Base-by-base conservation (phyloP, 2,329 filamentous ascomycete genomes). In the Xylaria hypoxylon region DNA sequence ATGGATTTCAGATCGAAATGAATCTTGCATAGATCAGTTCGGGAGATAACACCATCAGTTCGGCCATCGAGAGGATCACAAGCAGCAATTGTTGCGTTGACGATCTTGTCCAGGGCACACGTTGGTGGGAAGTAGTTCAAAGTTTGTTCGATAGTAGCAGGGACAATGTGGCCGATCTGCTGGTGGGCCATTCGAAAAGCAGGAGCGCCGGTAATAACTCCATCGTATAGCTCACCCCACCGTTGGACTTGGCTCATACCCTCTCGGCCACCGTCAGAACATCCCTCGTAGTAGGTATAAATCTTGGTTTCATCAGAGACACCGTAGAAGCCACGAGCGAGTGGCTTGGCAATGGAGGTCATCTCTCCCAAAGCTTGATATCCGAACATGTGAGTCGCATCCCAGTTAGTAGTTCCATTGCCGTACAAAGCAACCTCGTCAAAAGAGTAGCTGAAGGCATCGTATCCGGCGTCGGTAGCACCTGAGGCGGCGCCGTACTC, bases 51-150 rank as follows among this genome's bases (percentile, higher is more conserved):
- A n/a, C 85, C 85, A 61, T 88, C 86, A 0, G 79, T 81, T 38
- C 79, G 78, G 6, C 86, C 86, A 64, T 88, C 86, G 8, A 88
- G 79, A 6, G 81, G 77, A 67, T 88, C 86, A 56, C 86, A 88
- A 47, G 81, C 81, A 2, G 77, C 76, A 52, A 88, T 86, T 6
- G 85, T 87, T 26, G 79, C 80, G 71, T 86, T 87, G 33, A 86
- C 80, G 51, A 87, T 86, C 71, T 81, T 82, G 5, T 79, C 77
- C 15, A 87, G 71, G 56, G 84, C 83, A 48, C 80, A 82, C 0
- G 83, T 76, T 2, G 80, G 77, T 2, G 82, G 80, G 63, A 77
- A 80, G 68, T 84, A 83, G 59, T 77, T 77, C 24, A 79, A 59
- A 0, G 77, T 80, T 22, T 80, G 62, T 70, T 83, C 80, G 0